Conservation (phyloP, 495 filamentous ascomycete species). For the Hyphodiscus hymeniophilus region DNA sequence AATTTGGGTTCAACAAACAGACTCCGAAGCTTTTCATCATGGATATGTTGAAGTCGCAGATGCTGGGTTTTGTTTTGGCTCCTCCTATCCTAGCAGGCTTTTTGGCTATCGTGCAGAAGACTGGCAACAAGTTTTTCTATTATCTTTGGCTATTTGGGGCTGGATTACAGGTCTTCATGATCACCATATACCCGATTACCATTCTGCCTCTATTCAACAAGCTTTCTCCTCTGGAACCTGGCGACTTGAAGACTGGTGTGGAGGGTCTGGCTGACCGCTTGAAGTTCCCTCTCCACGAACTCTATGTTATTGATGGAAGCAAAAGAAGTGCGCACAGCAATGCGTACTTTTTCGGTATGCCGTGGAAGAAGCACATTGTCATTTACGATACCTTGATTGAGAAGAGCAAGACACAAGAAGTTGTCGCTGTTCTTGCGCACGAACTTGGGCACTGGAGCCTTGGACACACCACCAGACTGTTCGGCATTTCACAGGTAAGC, state of each 20-base stretch:
- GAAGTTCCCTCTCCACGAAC: constrained; percentile 81
- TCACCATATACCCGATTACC: constrained; percentile 90
- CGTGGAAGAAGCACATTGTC: constrained; percentile 99
- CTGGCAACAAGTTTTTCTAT: constrained; percentile 89
- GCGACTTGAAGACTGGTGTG: constrained; percentile 76
- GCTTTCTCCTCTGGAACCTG: constrained; percentile 83
- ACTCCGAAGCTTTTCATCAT: constrained; percentile 81
- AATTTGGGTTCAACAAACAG: constrained; percentile 98
- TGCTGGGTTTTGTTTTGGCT: constrained; percentile 68
- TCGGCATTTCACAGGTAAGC: constrained; percentile 77
- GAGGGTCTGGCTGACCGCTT: constrained; percentile 77
- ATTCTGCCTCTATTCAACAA: constrained; percentile 98
- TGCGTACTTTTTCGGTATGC: constrained; percentile 95
- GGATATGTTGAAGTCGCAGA: constrained; percentile 87
- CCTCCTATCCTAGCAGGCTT: constrained; percentile 84
- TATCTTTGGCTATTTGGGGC: constrained; percentile 93
- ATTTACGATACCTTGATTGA: constrained; percentile 97
- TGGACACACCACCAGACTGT: constrained; percentile 87
- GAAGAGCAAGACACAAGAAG: constrained; percentile 83
- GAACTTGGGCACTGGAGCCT: constrained; percentile 96
- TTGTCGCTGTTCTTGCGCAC: constrained; percentile 89
- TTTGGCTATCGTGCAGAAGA: constrained; percentile 83
- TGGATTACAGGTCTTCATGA: constrained; percentile 81
- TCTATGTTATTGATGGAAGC: constrained; percentile 95
- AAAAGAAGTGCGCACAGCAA: constrained; percentile 97